Percentiles rank a stretch among this genome's conserved stretches.
Evolutionary conservation across 2,329 filamentous ascomycete genomes (phyloP).

Genomic region (Beauveria sp.): DNA sequence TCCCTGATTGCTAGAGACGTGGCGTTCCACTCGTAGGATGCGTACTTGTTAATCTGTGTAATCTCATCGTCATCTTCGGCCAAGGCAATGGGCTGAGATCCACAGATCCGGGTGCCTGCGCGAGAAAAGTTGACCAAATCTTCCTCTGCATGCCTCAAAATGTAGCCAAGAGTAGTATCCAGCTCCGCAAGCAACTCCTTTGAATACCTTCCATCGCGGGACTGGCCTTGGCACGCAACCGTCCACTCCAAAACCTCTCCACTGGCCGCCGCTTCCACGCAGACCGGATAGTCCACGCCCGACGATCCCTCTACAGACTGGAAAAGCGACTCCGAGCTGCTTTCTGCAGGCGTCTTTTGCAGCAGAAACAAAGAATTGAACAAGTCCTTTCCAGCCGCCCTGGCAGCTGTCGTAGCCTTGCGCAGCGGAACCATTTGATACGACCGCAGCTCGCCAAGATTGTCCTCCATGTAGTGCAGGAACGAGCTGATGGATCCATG

Average conservation of each 20-base stretch:
- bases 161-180: constrained; percentile 48
- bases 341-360: constrained; percentile 29
- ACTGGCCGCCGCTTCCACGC: constrained; percentile 67
- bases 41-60: neutral
- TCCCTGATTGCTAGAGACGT: constrained; percentile 34
- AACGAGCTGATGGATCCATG: constrained; percentile 60
- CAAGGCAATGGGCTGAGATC: constrained; percentile 34
- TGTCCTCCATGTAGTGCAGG: constrained; percentile 66
- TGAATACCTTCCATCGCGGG: constrained; percentile 26
- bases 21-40: constrained; percentile 24
- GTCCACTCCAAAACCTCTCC: constrained; percentile 57
- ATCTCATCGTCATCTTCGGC: neutral
- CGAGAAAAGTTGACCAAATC: constrained; percentile 48
- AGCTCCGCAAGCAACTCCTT: constrained; percentile 48
- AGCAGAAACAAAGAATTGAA: constrained; percentile 53
- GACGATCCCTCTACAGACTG: constrained; percentile 56
- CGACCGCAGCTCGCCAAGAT: constrained; percentile 56
- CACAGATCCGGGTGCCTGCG: constrained; percentile 55
- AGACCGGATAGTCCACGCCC: constrained; percentile 73
- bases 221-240: constrained; percentile 56
- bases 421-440: constrained; percentile 74
- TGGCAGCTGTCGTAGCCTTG: constrained; percentile 46
- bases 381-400: constrained; percentile 29
- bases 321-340: constrained; percentile 36
- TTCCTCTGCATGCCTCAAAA: constrained; percentile 42